Percentiles rank a stretch among this genome's conserved stretches.
These are phyloP conservation scores for Chamaecrista fasciculata DNA, from an alignment of 306 rosid species.

Conservation along the genomic window DNA sequence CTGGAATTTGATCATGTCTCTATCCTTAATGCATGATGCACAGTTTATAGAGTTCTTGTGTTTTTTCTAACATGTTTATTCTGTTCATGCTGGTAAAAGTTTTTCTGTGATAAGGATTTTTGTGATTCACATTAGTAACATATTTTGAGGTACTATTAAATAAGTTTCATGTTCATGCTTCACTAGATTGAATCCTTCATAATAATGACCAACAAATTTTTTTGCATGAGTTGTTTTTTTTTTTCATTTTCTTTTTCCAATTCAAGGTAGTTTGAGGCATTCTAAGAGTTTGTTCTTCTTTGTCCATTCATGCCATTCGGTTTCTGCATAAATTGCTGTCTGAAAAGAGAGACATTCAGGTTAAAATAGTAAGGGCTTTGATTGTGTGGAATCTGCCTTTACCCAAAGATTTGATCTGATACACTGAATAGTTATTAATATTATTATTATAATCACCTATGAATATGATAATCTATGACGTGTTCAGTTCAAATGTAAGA, in stretches of 20 bases:
- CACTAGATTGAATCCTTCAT: background rate
- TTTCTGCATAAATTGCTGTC: constrained; percentile 9
- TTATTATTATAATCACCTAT: too few species aligned
- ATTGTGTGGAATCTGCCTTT: background rate
- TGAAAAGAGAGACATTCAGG: background rate
- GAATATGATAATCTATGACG: background rate
- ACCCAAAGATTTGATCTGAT: constrained; percentile 4
- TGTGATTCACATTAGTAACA: background rate
- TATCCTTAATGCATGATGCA: constrained; percentile 7
- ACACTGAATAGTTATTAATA: background rate
- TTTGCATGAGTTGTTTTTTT: background rate
- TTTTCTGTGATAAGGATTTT: background rate
- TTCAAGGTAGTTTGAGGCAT: constrained; percentile 1
- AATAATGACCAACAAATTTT: background rate
- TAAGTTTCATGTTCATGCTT: background rate
- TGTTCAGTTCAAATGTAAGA: constrained; percentile 6
- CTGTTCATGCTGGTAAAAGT: background rate
- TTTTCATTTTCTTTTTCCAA: too few species aligned
- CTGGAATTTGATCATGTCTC: background rate
- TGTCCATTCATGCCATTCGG: too few species aligned
- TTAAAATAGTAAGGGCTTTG: constrained; percentile 1
- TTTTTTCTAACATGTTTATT: background rate
- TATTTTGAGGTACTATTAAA: background rate
- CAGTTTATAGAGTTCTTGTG: constrained; percentile 3
- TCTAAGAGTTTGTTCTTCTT: too few species aligned